phyloP scores from a whole-genome alignment of 2,329 filamentous ascomycete species.

The Claviceps fusiformis region DNA sequence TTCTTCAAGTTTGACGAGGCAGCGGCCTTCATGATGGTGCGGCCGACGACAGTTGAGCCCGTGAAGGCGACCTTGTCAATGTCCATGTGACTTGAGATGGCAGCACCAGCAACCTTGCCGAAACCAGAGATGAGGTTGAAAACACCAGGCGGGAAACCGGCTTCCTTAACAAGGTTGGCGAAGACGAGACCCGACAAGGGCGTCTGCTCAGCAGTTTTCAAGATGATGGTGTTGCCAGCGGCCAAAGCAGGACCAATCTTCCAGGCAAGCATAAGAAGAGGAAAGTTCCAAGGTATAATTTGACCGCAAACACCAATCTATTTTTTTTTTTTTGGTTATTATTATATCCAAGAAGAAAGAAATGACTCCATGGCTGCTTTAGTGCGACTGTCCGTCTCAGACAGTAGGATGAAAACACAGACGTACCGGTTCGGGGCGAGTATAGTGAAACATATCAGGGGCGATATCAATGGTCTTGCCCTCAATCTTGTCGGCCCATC shows the following conservation, averaged over 20 bases:
- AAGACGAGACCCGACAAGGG: constrained; percentile 56
- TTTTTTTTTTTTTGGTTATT: not conserved
- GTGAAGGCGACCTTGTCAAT: constrained; percentile 78
- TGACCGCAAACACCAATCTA: constrained; percentile 65
- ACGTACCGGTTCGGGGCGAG: constrained; percentile 55
- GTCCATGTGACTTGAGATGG: constrained; percentile 63
- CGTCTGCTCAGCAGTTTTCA: constrained; percentile 68
- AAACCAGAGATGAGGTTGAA: constrained; percentile 67
- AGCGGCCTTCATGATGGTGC: constrained; percentile 68
- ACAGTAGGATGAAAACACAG: not conserved
- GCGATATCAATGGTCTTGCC: constrained; percentile 76
- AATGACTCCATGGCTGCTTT: not conserved
- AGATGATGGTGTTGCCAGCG: constrained; percentile 56
- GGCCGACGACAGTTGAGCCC: constrained; percentile 60
- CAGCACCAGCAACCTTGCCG: constrained; percentile 65
- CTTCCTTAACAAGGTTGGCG: constrained; percentile 54
- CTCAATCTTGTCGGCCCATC: constrained; percentile 84
- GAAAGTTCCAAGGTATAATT: constrained; percentile 86
- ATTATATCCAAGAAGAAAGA: not conserved
- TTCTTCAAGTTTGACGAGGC: constrained; percentile 69
- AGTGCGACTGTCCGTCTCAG: not conserved
- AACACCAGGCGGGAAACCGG: constrained; percentile 66
- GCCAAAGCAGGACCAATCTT: constrained; percentile 67
- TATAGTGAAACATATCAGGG: constrained; percentile 73
- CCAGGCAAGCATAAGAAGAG: constrained; percentile 68